Base-by-base conservation (phyloP, 306 rosid genomes). In the Corylus americana region DNA sequence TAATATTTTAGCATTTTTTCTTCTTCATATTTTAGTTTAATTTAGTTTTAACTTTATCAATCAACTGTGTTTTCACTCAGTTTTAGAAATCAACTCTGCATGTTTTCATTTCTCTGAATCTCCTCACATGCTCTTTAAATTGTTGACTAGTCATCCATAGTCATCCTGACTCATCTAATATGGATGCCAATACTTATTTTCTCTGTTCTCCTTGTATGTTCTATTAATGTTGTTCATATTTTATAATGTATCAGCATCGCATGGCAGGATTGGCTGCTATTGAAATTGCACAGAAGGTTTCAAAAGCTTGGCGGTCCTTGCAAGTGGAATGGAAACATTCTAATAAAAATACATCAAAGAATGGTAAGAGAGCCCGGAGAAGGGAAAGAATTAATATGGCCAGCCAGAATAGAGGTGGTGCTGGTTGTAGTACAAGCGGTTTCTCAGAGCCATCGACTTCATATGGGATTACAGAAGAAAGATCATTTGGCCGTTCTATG, bases 221-320 rank as follows among this genome's bases (percentile, higher is more conserved):
- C 66, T 58, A 18, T 27, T 62, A 31, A 18, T 81, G 35, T 80
- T 39, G 47, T 51, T 79, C 37, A 70, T 86, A 47, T 80, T 78
- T 75, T 85, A 47, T 49, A 75, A 78, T 90, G 53, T 89, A 77
- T 81, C 95, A 95, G 98, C 97, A 95, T 63, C 98, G 98, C 25
- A 95, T 95, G 98, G 97, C 96, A 73, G 98, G 98, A 78, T 85
- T 92, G 85, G 98, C 98, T 75, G 93, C 87, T 70, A 91, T 95
- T 85, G 98, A 95, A 89, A 88, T 95, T 83, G 98, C 98, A 37
- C 98, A 95, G 76, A 95, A 83, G 92, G 91, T 92, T 85, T 92
- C 98, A 70, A 95, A 88, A 89, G 96, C 90, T 80, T 92, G 98
- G 98, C 97, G 98, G 77, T 87, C 90, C 77, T 53, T 93, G 78